phyloP scores from a whole-genome alignment of 164 flowering plant species.

The Litsea cubeba region DNA sequence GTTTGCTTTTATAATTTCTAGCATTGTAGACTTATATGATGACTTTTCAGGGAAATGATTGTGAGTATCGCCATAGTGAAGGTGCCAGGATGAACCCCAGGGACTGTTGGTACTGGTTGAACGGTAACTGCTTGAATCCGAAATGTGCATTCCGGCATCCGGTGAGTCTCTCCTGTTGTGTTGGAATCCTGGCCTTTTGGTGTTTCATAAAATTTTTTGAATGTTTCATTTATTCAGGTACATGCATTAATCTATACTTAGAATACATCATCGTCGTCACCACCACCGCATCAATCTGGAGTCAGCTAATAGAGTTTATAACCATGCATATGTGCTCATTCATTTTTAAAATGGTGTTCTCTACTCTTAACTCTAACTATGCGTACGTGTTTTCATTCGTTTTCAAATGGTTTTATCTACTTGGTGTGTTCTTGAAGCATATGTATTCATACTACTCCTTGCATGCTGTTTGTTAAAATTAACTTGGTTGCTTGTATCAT shows the following conservation, averaged over 20 bases:
- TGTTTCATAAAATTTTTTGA: too few relatives aligned
- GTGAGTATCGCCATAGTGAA: slow-evolving; percentile 95
- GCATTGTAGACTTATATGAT: neutral
- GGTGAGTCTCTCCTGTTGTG: slow-evolving; percentile 35
- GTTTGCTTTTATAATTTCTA: neutral
- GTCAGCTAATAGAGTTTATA: too few relatives aligned
- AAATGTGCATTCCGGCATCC: slow-evolving; percentile 89
- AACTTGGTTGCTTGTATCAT: neutral
- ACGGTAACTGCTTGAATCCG: slow-evolving; percentile 81
- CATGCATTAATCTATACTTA: too few relatives aligned
- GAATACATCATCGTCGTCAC: too few relatives aligned
- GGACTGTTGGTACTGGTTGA: slow-evolving; percentile 88
- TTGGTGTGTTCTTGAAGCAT: neutral
- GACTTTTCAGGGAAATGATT: slow-evolving; percentile 70
- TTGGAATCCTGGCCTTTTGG: neutral
- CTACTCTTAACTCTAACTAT: neutral
- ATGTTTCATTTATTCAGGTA: too few relatives aligned
- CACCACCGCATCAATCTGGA: too few relatives aligned
- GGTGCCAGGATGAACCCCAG: slow-evolving; percentile 83
- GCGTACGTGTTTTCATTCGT: neutral
- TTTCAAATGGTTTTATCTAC: neutral
- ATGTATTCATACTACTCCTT: neutral
- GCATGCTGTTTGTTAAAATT: neutral
- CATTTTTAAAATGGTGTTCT: neutral
- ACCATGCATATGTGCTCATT: too few relatives aligned